These are phyloP conservation scores for Ganoderma leucocontextum DNA, from an alignment of 1,284 basidiomycete species.

Conservation along the genomic window DNA sequence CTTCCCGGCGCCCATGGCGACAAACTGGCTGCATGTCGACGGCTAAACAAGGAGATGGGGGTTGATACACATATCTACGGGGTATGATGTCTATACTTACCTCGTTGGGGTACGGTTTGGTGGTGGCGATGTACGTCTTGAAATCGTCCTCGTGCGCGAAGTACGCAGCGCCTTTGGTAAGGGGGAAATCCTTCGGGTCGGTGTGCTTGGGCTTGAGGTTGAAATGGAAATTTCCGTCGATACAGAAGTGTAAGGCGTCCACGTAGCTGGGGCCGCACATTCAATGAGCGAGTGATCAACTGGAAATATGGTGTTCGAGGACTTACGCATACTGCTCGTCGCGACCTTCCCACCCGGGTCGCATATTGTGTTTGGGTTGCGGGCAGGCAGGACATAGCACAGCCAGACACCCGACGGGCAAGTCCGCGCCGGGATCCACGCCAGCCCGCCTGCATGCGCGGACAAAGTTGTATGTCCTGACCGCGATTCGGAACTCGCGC, in stretches of 20 bases:
- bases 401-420: background rate
- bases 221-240: constrained; percentile 30
- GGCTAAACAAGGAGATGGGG: background rate
- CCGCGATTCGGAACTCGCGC: background rate
- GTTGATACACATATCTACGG: no score
- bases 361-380: constrained; percentile 1
- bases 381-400: background rate
- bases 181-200: constrained; percentile 17
- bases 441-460: background rate
- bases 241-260: constrained; percentile 15
- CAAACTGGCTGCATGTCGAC: background rate
- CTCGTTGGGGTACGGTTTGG: background rate
- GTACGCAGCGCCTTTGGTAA: constrained; percentile 18
- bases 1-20: background rate
- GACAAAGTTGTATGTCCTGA: background rate
- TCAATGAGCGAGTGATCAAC: no score
- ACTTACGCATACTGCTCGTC: background rate
- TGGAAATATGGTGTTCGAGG: no score
- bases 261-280: background rate
- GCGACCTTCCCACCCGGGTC: background rate
- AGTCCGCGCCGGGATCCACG: background rate
- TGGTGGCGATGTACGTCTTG: constrained; percentile 5
- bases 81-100: background rate
- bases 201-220: constrained; percentile 20
- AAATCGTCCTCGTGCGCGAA: constrained; percentile 24